These are phyloP conservation scores for Rhizophora mangle DNA, from an alignment of 345 rosid genomes.

Conservation along the genomic window DNA sequence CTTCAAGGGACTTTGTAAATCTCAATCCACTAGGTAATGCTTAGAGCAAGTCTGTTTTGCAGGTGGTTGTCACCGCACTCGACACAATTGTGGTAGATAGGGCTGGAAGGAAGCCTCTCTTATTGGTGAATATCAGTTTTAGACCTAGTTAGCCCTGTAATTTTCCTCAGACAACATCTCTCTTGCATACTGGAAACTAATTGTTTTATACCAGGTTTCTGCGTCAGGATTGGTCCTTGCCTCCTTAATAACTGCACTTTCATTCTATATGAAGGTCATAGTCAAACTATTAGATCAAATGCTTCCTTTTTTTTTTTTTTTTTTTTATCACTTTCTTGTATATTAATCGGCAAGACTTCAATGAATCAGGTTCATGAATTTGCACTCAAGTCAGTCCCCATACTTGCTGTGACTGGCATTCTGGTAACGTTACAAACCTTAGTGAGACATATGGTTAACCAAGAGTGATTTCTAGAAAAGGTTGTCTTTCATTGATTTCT, in stretches of 20 bases:
- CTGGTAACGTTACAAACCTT: conserved; percentile 45
- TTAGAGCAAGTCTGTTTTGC: conserved; percentile 13
- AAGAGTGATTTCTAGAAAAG: background rate
- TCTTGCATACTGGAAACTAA: conserved; percentile 1
- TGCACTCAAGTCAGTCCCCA: conserved; percentile 62
- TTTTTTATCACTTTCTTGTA: background rate
- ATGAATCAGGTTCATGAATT: conserved; percentile 49
- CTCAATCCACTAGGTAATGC: conserved; percentile 2
- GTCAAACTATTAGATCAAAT: conserved; percentile 3
- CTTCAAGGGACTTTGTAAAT: conserved; percentile 8
- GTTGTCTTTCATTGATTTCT: conserved; percentile 1
- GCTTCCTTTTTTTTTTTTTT: background rate
- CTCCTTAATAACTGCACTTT: conserved; percentile 49
- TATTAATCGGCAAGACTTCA: conserved; percentile 4
- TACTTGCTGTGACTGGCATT: conserved; percentile 72
- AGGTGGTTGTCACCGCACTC: conserved; percentile 75
- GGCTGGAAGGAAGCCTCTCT: conserved; percentile 87
- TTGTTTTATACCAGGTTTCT: conserved; percentile 48
- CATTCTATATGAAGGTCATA: conserved; percentile 70
- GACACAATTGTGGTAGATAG: conserved; percentile 60
- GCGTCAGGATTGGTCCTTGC: conserved; percentile 66
- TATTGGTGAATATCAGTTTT: conserved; percentile 44
- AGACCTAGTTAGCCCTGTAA: conserved; percentile 1
- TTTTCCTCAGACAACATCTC: background rate
- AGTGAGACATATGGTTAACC: background rate